These are phyloP conservation scores for Talaromyces borbonicus DNA, from an alignment of 495 filamentous ascomycete genomes.

Conservation along the genomic window DNA sequence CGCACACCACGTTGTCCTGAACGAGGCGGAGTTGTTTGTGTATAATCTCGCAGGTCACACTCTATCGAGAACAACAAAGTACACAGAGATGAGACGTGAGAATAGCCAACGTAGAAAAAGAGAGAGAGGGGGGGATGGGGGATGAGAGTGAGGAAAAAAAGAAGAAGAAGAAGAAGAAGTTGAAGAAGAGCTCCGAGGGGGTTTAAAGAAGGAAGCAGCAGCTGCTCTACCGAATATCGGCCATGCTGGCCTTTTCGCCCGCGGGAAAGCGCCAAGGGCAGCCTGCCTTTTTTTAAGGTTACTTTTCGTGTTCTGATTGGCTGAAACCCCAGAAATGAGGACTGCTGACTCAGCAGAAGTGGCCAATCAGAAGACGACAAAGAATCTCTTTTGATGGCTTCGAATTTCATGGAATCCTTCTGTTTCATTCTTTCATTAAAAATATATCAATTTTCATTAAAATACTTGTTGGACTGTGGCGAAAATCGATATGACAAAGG, in stretches of 20 bases:
- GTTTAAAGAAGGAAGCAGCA: slow-evolving; percentile 14
- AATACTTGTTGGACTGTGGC: no score
- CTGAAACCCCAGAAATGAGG: background rate
- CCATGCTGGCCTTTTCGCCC: slow-evolving; percentile 40
- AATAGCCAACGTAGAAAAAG: slow-evolving; percentile 6
- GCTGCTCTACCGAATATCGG: slow-evolving; percentile 20
- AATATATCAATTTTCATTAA: no score
- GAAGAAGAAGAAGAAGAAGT: slow-evolving; percentile 1
- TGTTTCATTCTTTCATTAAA: no score
- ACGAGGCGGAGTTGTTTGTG: background rate
- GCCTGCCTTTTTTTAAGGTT: slow-evolving; percentile 28
- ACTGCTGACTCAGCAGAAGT: background rate
- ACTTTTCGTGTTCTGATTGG: slow-evolving; percentile 36
- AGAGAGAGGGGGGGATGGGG: slow-evolving; percentile 1
- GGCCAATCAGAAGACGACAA: slow-evolving; percentile 8
- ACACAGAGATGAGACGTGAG: background rate
- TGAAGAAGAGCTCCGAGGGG: slow-evolving; percentile 1
- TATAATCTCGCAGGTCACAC: background rate
- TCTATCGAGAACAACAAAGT: background rate
- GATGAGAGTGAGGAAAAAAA: background rate
- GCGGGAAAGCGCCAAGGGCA: no score
- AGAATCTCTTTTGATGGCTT: slow-evolving; percentile 6
- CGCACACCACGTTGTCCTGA: background rate
- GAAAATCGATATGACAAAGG: no score
- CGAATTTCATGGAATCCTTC: slow-evolving; percentile 5